Evolutionary conservation across 2,329 filamentous ascomycete genomes (phyloP).

Genomic region (Fusarium chlamydosporum): DNA sequence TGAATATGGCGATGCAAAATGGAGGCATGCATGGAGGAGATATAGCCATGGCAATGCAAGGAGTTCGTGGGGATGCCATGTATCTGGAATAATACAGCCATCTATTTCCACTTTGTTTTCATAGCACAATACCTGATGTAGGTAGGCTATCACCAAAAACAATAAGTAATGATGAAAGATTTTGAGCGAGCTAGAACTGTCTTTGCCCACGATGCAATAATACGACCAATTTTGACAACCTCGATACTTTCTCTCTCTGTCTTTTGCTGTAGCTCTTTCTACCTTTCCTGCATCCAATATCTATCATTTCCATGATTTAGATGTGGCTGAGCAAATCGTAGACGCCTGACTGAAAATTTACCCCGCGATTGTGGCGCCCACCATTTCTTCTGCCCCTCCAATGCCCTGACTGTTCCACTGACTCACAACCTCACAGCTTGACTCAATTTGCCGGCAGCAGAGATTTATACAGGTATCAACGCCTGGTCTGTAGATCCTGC

Average conservation of each 20-base stretch:
- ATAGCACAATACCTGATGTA: conserved; percentile 20
- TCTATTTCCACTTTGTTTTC: conserved; percentile 5
- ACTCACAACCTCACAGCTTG: conserved; percentile 47
- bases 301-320: background rate
- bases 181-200: conserved; percentile 45
- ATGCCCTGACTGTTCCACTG: conserved; percentile 51
- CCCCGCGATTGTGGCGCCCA: conserved; percentile 52
- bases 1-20: conserved; percentile 60
- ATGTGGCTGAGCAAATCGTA: conserved; percentile 42
- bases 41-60: conserved; percentile 62
- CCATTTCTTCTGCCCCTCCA: conserved; percentile 51
- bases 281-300: background rate
- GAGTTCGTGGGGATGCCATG: conserved; percentile 64
- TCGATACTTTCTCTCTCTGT: conserved; percentile 1
- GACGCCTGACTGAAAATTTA: conserved; percentile 47
- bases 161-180: conserved; percentile 53
- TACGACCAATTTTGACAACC: conserved; percentile 47
- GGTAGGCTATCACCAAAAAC: conserved; percentile 22
- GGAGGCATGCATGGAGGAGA: conserved; percentile 60
- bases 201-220: conserved; percentile 52
- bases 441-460: conserved; percentile 42
- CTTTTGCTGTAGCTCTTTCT: conserved; percentile 14
- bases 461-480: conserved; percentile 32
- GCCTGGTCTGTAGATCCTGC: conserved; percentile 33
- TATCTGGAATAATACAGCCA: conserved; percentile 62